Evolutionary conservation across 1,284 basidiomycete species (phyloP).

Genomic region (Meira nashicola): DNA sequence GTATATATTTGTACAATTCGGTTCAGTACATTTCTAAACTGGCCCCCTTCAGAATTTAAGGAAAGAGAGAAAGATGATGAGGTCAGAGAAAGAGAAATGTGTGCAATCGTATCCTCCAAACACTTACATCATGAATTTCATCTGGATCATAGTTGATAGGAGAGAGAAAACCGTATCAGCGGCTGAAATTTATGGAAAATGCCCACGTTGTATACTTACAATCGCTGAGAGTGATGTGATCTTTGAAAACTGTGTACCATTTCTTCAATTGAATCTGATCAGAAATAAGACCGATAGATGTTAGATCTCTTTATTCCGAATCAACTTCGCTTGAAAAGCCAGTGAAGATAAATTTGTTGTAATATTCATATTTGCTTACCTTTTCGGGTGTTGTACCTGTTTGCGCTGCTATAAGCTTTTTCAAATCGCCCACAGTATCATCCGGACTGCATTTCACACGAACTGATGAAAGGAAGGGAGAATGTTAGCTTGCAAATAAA

Average conservation of each 20-base stretch:
- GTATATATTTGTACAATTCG: too few species aligned
- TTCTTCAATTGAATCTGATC: slow-evolving; percentile 90
- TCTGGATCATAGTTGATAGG: background rate
- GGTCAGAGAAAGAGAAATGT: too few species aligned
- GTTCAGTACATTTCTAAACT: slow-evolving; percentile 3
- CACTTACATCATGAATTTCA: slow-evolving; percentile 9
- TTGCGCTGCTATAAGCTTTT: slow-evolving; percentile 93
- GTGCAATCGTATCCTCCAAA: background rate
- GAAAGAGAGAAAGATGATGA: background rate
- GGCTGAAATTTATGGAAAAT: background rate
- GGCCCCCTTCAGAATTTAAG: background rate
- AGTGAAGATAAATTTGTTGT: too few species aligned
- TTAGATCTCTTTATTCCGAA: background rate
- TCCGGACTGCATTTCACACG: slow-evolving; percentile 60
- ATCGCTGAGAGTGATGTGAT: slow-evolving; percentile 79
- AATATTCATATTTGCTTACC: slow-evolving; percentile 33
- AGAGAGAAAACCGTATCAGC: background rate
- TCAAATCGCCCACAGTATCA: slow-evolving; percentile 93
- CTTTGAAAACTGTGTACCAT: slow-evolving; percentile 61
- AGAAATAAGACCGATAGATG: background rate
- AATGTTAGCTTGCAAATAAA: background rate
- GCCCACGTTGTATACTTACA: too few species aligned
- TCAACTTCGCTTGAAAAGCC: background rate
- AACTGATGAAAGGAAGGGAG: slow-evolving; percentile 20
- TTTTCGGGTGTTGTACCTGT: slow-evolving; percentile 71